Conservation (phyloP, 352 stramenopile genomes). For the Globisporangium spinosum region DNA sequence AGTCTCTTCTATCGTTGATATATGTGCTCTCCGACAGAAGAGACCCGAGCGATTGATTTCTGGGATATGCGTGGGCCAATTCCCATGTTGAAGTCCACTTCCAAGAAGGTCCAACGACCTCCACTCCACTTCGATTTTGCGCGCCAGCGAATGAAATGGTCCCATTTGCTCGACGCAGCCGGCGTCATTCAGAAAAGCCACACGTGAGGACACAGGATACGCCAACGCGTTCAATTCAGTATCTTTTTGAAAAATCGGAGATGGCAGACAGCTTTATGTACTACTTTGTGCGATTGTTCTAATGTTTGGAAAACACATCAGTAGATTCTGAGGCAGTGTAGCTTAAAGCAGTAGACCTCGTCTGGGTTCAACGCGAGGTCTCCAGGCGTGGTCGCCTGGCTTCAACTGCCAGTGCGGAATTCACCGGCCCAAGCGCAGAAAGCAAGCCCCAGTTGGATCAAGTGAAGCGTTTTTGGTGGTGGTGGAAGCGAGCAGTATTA, state of each 20-base stretch:
- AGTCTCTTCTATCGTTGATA: background rate
- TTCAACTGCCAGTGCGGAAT: slow-evolving; percentile 8
- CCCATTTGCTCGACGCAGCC: background rate
- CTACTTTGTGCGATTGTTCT: background rate
- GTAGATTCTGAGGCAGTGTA: background rate
- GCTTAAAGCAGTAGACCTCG: background rate
- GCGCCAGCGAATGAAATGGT: background rate
- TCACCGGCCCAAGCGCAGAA: background rate
- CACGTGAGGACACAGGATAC: background rate
- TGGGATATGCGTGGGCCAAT: background rate
- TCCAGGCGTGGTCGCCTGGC: background rate
- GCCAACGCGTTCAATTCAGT: background rate
- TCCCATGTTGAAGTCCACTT: background rate
- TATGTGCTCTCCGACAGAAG: background rate
- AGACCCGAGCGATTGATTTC: background rate
- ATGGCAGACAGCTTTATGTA: background rate
- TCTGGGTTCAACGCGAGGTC: background rate
- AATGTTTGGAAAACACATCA: background rate
- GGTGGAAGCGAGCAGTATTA: background rate
- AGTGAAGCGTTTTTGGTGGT: background rate
- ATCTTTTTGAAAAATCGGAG: background rate
- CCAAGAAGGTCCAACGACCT: background rate
- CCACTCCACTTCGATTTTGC: background rate
- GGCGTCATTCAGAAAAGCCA: background rate
- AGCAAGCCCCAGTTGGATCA: background rate